Evolutionary conservation across 2,329 filamentous ascomycete species (phyloP).

Genomic region (Trichophyton benhamiae): DNA sequence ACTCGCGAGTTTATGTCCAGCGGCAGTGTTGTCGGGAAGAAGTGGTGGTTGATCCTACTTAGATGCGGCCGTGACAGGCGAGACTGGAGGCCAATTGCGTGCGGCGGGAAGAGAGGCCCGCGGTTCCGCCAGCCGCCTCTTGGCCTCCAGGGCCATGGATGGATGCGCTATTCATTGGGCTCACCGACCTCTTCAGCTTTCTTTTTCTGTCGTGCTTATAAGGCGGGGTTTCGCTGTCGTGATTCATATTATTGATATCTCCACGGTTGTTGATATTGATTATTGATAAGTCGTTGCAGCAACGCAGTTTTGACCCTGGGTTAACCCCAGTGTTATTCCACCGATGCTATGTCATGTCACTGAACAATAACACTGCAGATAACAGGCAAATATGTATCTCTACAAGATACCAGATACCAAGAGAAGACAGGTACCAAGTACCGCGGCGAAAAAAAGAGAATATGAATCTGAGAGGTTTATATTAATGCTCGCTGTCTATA

Average conservation of each 20-base stretch:
- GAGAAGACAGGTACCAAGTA: not conserved
- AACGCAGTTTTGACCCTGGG: too few species aligned
- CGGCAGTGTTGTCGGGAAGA: not conserved
- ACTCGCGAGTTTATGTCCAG: not conserved
- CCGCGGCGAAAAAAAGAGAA: not conserved
- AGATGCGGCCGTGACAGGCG: not conserved
- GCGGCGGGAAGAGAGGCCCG: not conserved
- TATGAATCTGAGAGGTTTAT: not conserved
- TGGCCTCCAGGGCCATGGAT: not conserved
- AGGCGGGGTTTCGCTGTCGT: not conserved
- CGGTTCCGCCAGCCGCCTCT: conserved; percentile 2
- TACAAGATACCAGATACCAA: too few species aligned
- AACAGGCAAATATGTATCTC: too few species aligned
- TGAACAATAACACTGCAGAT: too few species aligned
- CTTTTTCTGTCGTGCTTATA: not conserved
- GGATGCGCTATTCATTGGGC: not conserved
- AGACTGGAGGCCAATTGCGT: not conserved
- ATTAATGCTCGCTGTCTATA: conserved; percentile 3
- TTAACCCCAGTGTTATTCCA: too few species aligned
- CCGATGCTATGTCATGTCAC: too few species aligned
- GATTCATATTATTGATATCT: not conserved
- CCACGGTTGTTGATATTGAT: not conserved
- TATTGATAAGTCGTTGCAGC: not conserved
- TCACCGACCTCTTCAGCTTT: not conserved
- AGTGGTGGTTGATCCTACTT: not conserved